Evolutionary conservation across 257 asterid species (phyloP).

Genomic region (Solanum chaucha): DNA sequence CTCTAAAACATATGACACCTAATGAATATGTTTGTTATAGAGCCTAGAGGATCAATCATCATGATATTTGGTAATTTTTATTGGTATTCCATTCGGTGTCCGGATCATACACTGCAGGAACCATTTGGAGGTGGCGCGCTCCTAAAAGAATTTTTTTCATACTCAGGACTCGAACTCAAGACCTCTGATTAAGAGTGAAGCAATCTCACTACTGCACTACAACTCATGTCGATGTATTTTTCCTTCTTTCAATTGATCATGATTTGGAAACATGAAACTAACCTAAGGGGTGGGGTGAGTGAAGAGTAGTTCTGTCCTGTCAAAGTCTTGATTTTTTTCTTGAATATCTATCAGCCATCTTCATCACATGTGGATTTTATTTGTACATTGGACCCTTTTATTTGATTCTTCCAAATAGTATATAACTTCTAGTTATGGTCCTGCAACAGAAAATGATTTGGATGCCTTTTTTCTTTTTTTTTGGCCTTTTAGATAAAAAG

Average conservation of each 20-base stretch:
- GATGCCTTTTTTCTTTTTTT: too few species aligned
- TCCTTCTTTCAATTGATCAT: background rate
- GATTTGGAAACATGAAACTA: background rate
- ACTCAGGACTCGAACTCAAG: rapidly evolving
- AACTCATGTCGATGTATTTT: background rate
- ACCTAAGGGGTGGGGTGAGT: background rate
- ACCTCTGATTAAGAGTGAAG: too few species aligned
- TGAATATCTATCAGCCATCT: background rate
- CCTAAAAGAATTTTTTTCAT: too few species aligned
- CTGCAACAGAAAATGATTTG: too few species aligned
- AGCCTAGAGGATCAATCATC: background rate
- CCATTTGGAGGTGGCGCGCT: too few species aligned
- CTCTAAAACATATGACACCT: background rate
- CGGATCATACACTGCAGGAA: too few species aligned
- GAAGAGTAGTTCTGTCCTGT: background rate
- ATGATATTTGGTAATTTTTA: background rate
- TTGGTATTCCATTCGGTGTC: too few species aligned
- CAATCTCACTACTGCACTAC: too few species aligned
- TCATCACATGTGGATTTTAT: background rate
- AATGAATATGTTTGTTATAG: background rate
- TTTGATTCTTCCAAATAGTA: background rate
- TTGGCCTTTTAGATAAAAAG: too few species aligned
- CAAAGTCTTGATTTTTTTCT: background rate
- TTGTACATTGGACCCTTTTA: background rate
- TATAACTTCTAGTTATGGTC: too few species aligned